phyloP scores from a whole-genome alignment of 257 asterid genomes.

The Phtheirospermum japonicum region DNA sequence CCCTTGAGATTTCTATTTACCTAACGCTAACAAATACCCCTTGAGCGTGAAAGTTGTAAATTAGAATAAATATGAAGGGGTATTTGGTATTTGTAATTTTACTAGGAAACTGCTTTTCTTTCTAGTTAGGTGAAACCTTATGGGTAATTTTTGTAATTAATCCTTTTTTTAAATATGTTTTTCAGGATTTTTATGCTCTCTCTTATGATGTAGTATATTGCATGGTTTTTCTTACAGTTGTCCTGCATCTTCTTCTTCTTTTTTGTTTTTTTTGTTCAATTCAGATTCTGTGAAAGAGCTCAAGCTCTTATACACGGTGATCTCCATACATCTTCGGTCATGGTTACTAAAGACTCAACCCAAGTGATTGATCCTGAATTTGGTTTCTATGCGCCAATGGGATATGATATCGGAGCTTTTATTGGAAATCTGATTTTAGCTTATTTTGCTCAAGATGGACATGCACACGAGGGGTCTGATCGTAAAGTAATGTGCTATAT shows the following conservation, averaged over 20 bases:
- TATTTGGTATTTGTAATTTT: background rate
- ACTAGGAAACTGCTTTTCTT: no score
- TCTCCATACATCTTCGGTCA: constrained; percentile 92
- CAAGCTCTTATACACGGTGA: constrained; percentile 97
- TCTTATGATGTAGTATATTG: constrained; percentile 5
- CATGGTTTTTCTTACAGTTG: constrained; percentile 24
- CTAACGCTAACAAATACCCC: background rate
- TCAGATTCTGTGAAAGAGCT: constrained; percentile 93
- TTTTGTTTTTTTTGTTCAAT: constrained; percentile 23
- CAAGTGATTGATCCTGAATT: constrained; percentile 97
- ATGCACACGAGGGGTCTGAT: constrained; percentile 56
- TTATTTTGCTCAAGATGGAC: constrained; percentile 95
- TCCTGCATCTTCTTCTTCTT: no score
- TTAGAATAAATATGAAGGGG: background rate
- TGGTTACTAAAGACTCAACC: constrained; percentile 80
- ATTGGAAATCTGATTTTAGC: constrained; percentile 86
- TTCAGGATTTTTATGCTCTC: background rate
- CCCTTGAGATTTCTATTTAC: background rate
- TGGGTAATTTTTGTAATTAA: background rate
- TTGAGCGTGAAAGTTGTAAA: background rate
- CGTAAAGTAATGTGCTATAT: constrained; percentile 50
- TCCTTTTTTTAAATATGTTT: background rate
- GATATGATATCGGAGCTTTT: constrained; percentile 91
- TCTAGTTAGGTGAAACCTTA: background rate
- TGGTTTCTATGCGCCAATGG: constrained; percentile 91